Base-by-base conservation (phyloP, 2,329 filamentous ascomycete genomes). In the Aspergillus sp. region DNA sequence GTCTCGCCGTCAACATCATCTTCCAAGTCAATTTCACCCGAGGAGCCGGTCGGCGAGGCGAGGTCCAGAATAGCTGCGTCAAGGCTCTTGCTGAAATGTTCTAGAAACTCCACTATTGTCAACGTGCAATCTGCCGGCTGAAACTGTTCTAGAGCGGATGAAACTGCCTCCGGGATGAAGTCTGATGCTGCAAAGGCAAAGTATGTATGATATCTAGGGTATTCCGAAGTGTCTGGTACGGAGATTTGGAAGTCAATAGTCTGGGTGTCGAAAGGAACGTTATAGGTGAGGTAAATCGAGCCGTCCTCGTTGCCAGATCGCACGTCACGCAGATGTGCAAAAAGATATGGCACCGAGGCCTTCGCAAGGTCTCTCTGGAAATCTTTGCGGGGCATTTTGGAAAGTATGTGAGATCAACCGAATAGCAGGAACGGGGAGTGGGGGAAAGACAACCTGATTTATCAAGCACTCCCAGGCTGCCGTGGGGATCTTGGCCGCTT, bases 241-340 rank as follows among this genome's bases (percentile, higher is more conserved):
- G 78, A 65, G 12, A 71, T 72, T 39, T 77, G 71, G 39, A 81
- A 67, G 26, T 76, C 69, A 42, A 80, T 67, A 2, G 57, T 50
- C 4, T 61, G 55, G 11, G 49, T 42, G 26, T 69, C 72, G 36
- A 71, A 65, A 6, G 70, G 67, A 22, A 68, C 57, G 36, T 76
- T 75, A 47, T 82, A 90, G 4, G 75, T 79, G 71, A 94, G 89
- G 14, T 82, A 82, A 58, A 96, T 80, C 58, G 90, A 86, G 54
- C 90, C 90, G 72, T 94, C 89, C 32, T 90, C 88, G 5, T 87
- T 85, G 16, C 89, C 89, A 39, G 79, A 77, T 36, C 77, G 76
- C 24, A 96, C 76, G 36, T 80, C 70, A 52, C 76, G 76, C 52
- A 95, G 78, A 52, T 81, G 76, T 1, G 77, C 63, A 51, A 85